phyloP scores from a whole-genome alignment of 1,284 basidiomycete genomes.

The Tausonia pullulans region DNA sequence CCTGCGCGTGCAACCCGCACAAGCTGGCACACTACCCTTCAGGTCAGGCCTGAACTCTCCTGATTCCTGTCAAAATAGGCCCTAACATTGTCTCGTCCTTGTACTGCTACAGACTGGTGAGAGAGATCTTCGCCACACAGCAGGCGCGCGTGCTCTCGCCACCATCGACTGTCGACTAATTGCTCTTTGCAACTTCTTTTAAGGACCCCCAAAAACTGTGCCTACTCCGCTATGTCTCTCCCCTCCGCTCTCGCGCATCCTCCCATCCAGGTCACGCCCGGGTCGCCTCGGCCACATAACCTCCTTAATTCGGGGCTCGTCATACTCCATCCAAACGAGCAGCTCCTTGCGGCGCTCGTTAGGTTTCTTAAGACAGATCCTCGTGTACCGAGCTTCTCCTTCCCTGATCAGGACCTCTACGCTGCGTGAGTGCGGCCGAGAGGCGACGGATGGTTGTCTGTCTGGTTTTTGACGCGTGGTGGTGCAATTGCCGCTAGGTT shows the following conservation, averaged over 20 bases:
- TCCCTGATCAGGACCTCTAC: slow-evolving; percentile 38
- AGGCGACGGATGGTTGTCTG: neutral
- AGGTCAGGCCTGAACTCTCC: neutral
- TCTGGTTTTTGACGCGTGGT: neutral
- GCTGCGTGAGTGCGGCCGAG: slow-evolving; percentile 16
- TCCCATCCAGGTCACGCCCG: slow-evolving; percentile 13
- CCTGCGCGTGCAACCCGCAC: slow-evolving; percentile 37
- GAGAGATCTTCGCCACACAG: no score
- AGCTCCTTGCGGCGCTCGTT: slow-evolving; percentile 25
- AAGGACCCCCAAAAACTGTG: slow-evolving; percentile 35
- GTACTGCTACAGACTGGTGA: no score
- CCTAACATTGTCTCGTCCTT: no score
- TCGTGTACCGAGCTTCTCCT: slow-evolving; percentile 29
- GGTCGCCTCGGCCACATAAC: slow-evolving; percentile 24
- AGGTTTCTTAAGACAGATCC: slow-evolving; percentile 26
- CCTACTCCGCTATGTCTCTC: slow-evolving; percentile 25
- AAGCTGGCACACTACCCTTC: slow-evolving; percentile 32
- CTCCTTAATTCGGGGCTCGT: slow-evolving; percentile 38
- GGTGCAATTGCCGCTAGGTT: neutral
- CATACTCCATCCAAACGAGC: slow-evolving; percentile 28
- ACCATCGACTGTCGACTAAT: neutral
- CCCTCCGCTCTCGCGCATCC: slow-evolving; percentile 19
- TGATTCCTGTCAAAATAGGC: neutral
- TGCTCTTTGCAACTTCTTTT: neutral
- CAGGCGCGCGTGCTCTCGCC: neutral